These are phyloP conservation scores for Lepidium didymum DNA, from an alignment of 345 rosid species.

Conservation along the genomic window DNA sequence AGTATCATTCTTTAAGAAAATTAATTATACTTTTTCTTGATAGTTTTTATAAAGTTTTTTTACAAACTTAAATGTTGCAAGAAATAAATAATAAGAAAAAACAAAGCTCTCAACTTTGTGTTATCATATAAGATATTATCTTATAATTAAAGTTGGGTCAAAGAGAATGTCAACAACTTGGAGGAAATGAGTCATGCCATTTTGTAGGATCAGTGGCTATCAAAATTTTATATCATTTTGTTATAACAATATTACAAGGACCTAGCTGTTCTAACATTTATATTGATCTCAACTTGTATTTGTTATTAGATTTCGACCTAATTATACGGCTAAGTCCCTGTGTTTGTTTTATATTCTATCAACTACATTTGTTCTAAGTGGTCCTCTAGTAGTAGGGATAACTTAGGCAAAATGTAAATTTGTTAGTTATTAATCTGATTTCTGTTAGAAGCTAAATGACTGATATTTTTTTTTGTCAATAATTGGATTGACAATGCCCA, in stretches of 20 bases:
- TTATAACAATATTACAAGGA: not conserved
- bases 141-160: not conserved
- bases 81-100: too few relatives aligned
- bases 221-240: not conserved
- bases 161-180: constrained; percentile 5
- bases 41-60: not conserved
- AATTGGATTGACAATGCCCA: too few relatives aligned
- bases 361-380: too few relatives aligned
- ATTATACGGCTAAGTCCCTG: too few relatives aligned
- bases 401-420: too few relatives aligned
- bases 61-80: not conserved
- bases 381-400: too few relatives aligned
- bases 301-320: not conserved
- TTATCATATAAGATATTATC: not conserved
- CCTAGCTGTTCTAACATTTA: not conserved
- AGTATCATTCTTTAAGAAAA: too few relatives aligned
- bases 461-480: too few relatives aligned
- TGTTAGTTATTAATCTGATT: too few relatives aligned
- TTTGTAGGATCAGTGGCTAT: not conserved
- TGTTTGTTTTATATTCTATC: too few relatives aligned
- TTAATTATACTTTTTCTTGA: not conserved
- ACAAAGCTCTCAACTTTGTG: not conserved
- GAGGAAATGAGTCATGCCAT: constrained; percentile 4
- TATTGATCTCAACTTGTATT: not conserved
- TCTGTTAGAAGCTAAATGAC: too few relatives aligned